These are phyloP conservation scores for Stromatinia cepivora DNA, from an alignment of 2,329 filamentous ascomycete species.

Conservation along the genomic window DNA sequence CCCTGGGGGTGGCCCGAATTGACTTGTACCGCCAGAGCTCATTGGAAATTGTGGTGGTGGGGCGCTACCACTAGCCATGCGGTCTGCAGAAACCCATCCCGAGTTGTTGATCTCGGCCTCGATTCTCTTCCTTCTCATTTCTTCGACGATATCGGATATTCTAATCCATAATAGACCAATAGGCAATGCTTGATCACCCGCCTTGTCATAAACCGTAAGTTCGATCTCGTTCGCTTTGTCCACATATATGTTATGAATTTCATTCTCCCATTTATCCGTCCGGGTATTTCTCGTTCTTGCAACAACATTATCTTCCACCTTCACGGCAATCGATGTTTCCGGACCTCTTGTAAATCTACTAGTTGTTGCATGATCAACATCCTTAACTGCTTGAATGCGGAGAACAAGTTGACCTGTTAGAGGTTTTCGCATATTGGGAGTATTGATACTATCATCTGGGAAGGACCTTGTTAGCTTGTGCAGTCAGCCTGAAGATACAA, in stretches of 20 bases:
- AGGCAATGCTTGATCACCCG: constrained; percentile 83
- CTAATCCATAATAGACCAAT: constrained; percentile 96
- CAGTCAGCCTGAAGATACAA: background rate
- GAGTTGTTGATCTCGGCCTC: constrained; percentile 93
- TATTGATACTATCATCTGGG: constrained; percentile 91
- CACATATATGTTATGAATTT: constrained; percentile 88
- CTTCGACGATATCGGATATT: constrained; percentile 95
- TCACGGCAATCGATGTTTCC: constrained; percentile 93
- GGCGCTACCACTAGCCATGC: constrained; percentile 69
- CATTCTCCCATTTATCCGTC: constrained; percentile 87
- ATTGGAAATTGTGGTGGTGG: constrained; percentile 58
- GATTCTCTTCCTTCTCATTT: constrained; percentile 95
- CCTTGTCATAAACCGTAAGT: constrained; percentile 95
- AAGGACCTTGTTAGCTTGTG: constrained; percentile 9
- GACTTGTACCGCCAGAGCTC: constrained; percentile 49
- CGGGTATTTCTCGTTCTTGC: constrained; percentile 82
- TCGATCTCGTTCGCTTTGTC: constrained; percentile 99
- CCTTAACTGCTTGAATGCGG: constrained; percentile 82
- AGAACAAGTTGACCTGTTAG: constrained; percentile 87
- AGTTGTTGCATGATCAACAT: constrained; percentile 87
- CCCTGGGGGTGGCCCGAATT: constrained; percentile 48
- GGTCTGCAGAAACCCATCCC: constrained; percentile 96
- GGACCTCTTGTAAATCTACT: constrained; percentile 84
- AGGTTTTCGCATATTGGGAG: constrained; percentile 93
- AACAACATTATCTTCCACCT: constrained; percentile 92